Evolutionary conservation across 2,329 filamentous ascomycete species (phyloP).

Genomic region (Didymella pomorum): DNA sequence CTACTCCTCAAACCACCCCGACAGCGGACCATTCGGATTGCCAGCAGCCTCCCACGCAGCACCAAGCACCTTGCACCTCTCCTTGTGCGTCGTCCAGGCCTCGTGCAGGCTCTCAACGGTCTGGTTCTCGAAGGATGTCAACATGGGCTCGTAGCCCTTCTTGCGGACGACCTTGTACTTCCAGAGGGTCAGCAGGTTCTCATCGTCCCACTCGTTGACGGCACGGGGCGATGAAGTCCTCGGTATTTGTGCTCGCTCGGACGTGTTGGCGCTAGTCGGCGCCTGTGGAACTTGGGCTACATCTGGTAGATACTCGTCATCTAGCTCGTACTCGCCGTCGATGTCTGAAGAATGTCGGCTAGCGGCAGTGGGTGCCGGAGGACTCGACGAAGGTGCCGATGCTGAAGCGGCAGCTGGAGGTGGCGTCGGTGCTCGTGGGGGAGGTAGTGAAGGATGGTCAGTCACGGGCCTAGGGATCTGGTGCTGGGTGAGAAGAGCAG

Average conservation of each 20-base stretch:
- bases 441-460: neutral
- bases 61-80: constrained; percentile 6
- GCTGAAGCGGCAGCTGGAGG: neutral
- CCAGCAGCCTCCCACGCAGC: constrained; percentile 4
- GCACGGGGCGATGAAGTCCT: neutral
- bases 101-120: neutral
- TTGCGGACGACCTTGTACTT: constrained; percentile 10
- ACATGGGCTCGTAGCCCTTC: constrained; percentile 12
- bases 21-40: neutral
- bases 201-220: constrained; percentile 5
- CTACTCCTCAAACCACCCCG: constrained; percentile 1
- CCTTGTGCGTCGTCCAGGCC: constrained; percentile 1
- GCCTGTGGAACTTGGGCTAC: neutral
- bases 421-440: neutral
- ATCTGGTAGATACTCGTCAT: neutral
- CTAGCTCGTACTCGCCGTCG: neutral
- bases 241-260: neutral
- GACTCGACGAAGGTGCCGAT: neutral
- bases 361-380: neutral
- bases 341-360: neutral
- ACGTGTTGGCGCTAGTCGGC: neutral
- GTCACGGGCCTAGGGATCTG: neutral
- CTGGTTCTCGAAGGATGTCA: constrained; percentile 4
- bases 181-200: constrained; percentile 7
- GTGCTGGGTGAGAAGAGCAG: neutral